These are phyloP conservation scores for Phytopythium sindhum DNA, from an alignment of 352 stramenopile species.

Conservation along the genomic window DNA sequence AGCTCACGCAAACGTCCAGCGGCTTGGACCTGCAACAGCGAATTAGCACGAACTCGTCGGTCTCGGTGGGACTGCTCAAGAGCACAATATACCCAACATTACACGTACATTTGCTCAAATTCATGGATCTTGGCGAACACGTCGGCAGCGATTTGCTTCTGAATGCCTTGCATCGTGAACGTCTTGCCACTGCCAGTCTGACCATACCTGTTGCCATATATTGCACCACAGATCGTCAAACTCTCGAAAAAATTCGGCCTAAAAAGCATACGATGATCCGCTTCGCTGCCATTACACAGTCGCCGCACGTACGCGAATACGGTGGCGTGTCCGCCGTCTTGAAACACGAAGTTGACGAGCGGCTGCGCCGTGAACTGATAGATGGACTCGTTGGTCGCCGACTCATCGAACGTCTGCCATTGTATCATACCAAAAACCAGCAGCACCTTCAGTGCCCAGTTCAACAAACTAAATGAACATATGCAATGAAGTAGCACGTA, in stretches of 20 bases:
- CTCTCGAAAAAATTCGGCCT: not conserved
- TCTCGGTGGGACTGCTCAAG: not conserved
- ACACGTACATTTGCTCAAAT: slow-evolving; percentile 30
- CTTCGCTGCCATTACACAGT: no score
- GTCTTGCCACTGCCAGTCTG: slow-evolving; percentile 94
- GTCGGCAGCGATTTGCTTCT: slow-evolving; percentile 71
- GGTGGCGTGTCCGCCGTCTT: slow-evolving; percentile 90
- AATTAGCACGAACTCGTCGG: not conserved
- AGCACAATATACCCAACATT: not conserved
- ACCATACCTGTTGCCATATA: slow-evolving; percentile 48
- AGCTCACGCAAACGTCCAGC: slow-evolving; percentile 89
- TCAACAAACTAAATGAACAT: slow-evolving; percentile 26
- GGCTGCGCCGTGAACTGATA: slow-evolving; percentile 91
- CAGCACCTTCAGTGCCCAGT: no score
- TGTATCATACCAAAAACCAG: no score
- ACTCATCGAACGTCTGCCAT: slow-evolving; percentile 92
- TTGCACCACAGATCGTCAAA: not conserved
- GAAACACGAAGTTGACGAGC: slow-evolving; percentile 94
- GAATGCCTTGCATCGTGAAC: slow-evolving; percentile 92
- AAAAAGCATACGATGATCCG: no score
- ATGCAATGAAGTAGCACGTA: slow-evolving; percentile 11
- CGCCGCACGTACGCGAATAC: slow-evolving; percentile 91
- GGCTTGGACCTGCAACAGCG: slow-evolving; percentile 30
- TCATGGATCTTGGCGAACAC: slow-evolving; percentile 73
- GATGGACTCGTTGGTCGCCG: slow-evolving; percentile 90